A percentile compares a stretch with the other conserved stretches of the same genome.
phyloP scores from a whole-genome alignment of 495 filamentous ascomycete genomes.

The Ramalina peruviana region DNA sequence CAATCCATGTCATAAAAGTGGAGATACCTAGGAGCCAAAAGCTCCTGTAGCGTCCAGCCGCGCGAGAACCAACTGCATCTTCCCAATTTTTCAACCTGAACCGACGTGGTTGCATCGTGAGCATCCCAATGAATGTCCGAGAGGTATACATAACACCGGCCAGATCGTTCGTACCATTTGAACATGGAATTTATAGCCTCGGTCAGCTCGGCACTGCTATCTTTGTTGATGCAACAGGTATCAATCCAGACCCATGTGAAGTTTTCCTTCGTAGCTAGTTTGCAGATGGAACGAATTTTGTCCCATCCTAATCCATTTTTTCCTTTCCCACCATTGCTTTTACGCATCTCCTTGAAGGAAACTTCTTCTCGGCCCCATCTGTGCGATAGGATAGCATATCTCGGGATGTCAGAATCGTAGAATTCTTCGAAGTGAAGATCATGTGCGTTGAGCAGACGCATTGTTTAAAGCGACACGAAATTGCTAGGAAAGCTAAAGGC shows the following conservation, averaged over 20 bases:
- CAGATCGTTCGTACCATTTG: slow-evolving; percentile 20
- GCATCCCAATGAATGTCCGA: slow-evolving; percentile 15
- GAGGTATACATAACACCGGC: slow-evolving; percentile 26
- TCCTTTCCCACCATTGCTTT: neutral
- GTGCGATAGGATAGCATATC: slow-evolving; percentile 25
- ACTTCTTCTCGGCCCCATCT: slow-evolving; percentile 23
- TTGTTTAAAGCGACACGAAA: slow-evolving; percentile 4
- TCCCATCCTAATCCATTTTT: slow-evolving; percentile 11
- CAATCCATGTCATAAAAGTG: slow-evolving; percentile 22
- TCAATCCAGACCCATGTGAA: slow-evolving; percentile 27
- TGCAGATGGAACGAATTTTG: slow-evolving; percentile 18
- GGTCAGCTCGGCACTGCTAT: slow-evolving; percentile 24
- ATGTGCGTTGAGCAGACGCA: slow-evolving; percentile 30
- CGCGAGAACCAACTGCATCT: slow-evolving; percentile 28
- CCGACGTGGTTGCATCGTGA: too few species aligned
- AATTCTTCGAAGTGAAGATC: slow-evolving; percentile 27
- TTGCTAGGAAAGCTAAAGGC: neutral
- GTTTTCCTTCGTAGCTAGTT: slow-evolving; percentile 5
- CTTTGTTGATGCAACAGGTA: slow-evolving; percentile 32
- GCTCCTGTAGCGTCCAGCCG: slow-evolving; percentile 32
- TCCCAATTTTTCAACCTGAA: slow-evolving; percentile 7
- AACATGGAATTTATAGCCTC: slow-evolving; percentile 22
- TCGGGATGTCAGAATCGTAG: slow-evolving; percentile 11
- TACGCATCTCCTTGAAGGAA: slow-evolving; percentile 18
- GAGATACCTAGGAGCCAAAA: slow-evolving; percentile 24